Evolutionary conservation across 1,139 yeast genomes (phyloP).

Genomic region (Hansenula sp.): DNA sequence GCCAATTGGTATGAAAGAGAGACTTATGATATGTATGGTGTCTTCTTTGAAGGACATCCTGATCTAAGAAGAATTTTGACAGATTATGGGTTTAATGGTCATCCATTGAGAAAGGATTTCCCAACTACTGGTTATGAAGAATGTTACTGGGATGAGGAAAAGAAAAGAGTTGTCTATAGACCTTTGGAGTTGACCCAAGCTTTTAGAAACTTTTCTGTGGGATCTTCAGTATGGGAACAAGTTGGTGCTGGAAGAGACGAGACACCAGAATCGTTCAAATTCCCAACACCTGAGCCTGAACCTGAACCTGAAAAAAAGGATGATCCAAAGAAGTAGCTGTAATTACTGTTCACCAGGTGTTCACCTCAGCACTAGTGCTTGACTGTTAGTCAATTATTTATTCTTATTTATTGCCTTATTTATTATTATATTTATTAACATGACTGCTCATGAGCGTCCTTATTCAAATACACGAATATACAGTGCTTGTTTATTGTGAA

Average conservation of each 20-base stretch:
- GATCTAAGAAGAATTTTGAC: constrained; percentile 89
- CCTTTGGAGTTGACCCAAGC: constrained; percentile 91
- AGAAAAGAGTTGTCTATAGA: constrained; percentile 84
- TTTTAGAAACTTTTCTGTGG: constrained; percentile 85
- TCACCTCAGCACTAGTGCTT: too few relatives aligned
- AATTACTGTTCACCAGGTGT: neutral
- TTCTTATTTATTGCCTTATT: constrained; percentile 8
- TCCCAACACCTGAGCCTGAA: constrained; percentile 81
- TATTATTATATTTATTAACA: too few relatives aligned
- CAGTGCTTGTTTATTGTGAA: too few relatives aligned
- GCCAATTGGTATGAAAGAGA: constrained; percentile 92
- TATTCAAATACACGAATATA: too few relatives aligned
- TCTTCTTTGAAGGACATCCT: constrained; percentile 85
- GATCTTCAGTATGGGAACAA: constrained; percentile 88
- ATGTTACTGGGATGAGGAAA: constrained; percentile 86
- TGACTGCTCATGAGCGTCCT: too few relatives aligned
- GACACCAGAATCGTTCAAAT: constrained; percentile 76
- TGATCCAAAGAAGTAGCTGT: constrained; percentile 17
- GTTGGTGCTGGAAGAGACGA: constrained; percentile 84
- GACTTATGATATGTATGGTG: constrained; percentile 81
- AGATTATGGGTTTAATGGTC: constrained; percentile 91
- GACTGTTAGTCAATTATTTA: too few relatives aligned
- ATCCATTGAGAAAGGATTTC: constrained; percentile 89
- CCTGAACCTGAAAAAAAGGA: constrained; percentile 42
- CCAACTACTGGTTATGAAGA: constrained; percentile 91